Evolutionary conservation across 805 yeast species (phyloP).

Genomic region (Metschnikowia anglica): DNA sequence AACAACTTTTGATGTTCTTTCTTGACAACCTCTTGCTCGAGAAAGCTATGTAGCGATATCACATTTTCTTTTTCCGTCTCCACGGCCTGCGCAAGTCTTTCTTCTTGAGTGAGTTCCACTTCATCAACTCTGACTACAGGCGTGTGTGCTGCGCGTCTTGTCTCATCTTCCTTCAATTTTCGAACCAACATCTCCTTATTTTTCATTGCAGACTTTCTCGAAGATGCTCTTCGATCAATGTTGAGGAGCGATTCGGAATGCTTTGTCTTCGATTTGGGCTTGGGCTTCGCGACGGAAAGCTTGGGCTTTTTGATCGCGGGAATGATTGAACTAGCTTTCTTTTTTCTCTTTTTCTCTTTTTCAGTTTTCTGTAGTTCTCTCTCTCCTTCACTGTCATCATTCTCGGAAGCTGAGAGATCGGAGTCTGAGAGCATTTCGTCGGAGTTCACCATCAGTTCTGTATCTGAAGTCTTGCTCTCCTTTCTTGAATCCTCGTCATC

Average conservation of each 20-base stretch:
- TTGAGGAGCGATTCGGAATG: constrained; percentile 52
- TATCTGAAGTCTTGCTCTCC: constrained; percentile 15
- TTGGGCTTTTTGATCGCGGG: constrained; percentile 37
- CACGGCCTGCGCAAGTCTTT: constrained; percentile 75
- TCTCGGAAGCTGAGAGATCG: constrained; percentile 48
- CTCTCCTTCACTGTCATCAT: constrained; percentile 71
- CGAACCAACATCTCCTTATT: constrained; percentile 76
- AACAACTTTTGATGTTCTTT: constrained; percentile 75
- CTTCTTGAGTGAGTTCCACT: constrained; percentile 65
- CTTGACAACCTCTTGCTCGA: constrained; percentile 80
- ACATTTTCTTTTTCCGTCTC: constrained; percentile 80
- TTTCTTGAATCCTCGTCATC: constrained; percentile 20
- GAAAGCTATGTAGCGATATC: constrained; percentile 69
- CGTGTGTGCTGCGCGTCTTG: constrained; percentile 48
- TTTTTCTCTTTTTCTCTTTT: constrained; percentile 32
- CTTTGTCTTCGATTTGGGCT: constrained; percentile 35
- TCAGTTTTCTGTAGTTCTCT: constrained; percentile 53
- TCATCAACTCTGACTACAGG: constrained; percentile 43
- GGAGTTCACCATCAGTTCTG: constrained; percentile 25
- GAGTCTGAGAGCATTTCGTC: constrained; percentile 60
- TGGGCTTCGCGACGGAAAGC: constrained; percentile 15
- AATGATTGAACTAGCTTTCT: constrained; percentile 22
- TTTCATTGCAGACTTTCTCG: constrained; percentile 73
- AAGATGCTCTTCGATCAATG: constrained; percentile 64
- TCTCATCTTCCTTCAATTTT: constrained; percentile 67